Evolutionary conservation across 1,284 basidiomycete genomes (phyloP).

Genomic region (Sporisorium iseilematis-ciliati): DNA sequence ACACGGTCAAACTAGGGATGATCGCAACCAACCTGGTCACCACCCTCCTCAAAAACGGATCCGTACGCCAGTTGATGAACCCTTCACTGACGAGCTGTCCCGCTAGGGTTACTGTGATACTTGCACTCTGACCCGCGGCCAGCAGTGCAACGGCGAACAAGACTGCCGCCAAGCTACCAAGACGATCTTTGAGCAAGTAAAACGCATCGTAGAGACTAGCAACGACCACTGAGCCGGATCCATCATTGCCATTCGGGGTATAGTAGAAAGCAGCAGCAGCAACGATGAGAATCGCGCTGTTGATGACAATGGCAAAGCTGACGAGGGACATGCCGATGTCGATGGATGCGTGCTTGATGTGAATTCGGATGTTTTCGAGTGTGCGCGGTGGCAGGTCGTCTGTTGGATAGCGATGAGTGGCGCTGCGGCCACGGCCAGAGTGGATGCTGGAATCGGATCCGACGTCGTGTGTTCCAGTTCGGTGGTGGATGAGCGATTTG

Average conservation of each 20-base stretch:
- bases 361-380: slow-evolving; percentile 48
- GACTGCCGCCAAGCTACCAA: slow-evolving; percentile 57
- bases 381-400: slow-evolving; percentile 33
- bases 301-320: slow-evolving; percentile 78
- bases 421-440: not conserved
- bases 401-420: not conserved
- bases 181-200: slow-evolving; percentile 50
- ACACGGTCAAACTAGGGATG: slow-evolving; percentile 86
- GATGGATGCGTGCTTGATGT: slow-evolving; percentile 65
- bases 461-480: slow-evolving; percentile 2
- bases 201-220: slow-evolving; percentile 65
- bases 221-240: slow-evolving; percentile 49
- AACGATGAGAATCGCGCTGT: slow-evolving; percentile 78
- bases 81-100: slow-evolving; percentile 94
- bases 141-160: slow-evolving; percentile 67
- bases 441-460: slow-evolving; percentile 12
- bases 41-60: slow-evolving; percentile 83
- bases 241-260: slow-evolving; percentile 14
- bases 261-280: slow-evolving; percentile 72
- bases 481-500: slow-evolving; percentile 25
- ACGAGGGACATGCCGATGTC: slow-evolving; percentile 69
- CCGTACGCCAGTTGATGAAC: slow-evolving; percentile 89
- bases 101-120: slow-evolving; percentile 90
- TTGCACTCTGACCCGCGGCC: slow-evolving; percentile 89
- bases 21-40: slow-evolving; percentile 86